phyloP scores from a whole-genome alignment of 208 protist genomes.

The Lotmaria passim region DNA sequence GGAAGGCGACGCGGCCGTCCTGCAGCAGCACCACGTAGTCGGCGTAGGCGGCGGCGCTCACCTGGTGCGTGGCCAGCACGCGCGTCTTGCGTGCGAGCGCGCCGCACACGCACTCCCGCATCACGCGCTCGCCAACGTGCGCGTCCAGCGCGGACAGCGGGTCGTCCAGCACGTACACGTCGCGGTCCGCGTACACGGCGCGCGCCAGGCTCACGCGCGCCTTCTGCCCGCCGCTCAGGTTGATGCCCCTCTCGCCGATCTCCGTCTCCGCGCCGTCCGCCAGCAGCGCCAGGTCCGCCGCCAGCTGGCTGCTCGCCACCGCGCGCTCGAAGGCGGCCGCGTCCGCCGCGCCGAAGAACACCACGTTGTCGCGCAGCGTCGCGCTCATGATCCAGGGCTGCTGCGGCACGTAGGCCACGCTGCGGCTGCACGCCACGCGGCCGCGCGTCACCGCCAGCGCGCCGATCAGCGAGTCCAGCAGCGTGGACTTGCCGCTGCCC shows the following conservation, averaged over 20 bases:
- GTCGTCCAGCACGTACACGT: too few species aligned
- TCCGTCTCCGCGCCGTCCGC: conserved; percentile 84
- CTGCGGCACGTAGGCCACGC: conserved; percentile 89
- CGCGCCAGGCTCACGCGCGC: too few species aligned
- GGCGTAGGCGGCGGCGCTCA: conserved; percentile 73
- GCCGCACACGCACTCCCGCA: conserved; percentile 54
- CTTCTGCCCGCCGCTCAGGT: too few species aligned
- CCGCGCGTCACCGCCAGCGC: conserved; percentile 43
- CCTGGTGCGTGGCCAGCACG: conserved; percentile 93
- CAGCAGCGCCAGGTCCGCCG: conserved; percentile 81
- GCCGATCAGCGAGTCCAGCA: conserved; percentile 51
- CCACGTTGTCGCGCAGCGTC: conserved; percentile 91
- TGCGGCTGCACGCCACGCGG: conserved; percentile 16
- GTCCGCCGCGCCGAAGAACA: conserved; percentile 81
- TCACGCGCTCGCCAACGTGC: conserved; percentile 65
- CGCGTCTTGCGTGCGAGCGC: conserved; percentile 76
- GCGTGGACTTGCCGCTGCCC: conserved; percentile 54
- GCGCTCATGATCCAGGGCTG: conserved; percentile 90
- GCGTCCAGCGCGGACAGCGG: too few species aligned
- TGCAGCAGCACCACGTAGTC: conserved; percentile 85
- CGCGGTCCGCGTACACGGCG: too few species aligned
- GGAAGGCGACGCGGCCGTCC: conserved; percentile 51
- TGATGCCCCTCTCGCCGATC: conserved; percentile 87
- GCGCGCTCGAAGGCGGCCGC: conserved; percentile 44
- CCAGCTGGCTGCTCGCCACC: conserved; percentile 69